Evolutionary conservation across 1,139 yeast species (phyloP), one percentile per base, ranked within the genome.

Genomic region (Diutina scorzettiae): DNA sequence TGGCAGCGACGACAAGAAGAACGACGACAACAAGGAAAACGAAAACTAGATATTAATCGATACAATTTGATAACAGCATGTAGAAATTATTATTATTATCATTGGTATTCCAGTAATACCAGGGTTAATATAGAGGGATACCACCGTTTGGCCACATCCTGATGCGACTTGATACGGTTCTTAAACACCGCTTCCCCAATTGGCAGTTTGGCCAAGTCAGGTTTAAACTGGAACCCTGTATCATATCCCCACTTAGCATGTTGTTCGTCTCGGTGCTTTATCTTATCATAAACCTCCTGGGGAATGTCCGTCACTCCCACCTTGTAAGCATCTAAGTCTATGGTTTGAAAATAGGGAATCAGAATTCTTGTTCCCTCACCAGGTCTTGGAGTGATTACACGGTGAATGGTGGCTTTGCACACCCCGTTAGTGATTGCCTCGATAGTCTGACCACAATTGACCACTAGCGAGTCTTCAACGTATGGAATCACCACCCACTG

Each of bases 331-430:
- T 72, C 76, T 40, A 71, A 59, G 51, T 73, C 66, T 43, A 73
- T 70, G 6, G 77, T 71, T 51, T 67, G 77, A 55, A 74, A 74
- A 53, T 72, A 73, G 1, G 80, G 78, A 16, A 74, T 60, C 7
- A 77, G 71, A 14, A 73, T 55, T 42, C 80, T 54, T 11, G 76
- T 73, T 1, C 79, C 79, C 5, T 64, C 49, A 0, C 78, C 80
- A 2, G 69, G 59, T 18, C 60, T 51, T 0, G 85, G 84, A 1
- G 76, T 68, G 40, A 71, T 50, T 1, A 79, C 86, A 42, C 78
- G 60, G 54, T 80, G 87, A 18, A 79, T 76, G 0, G 86, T 78
- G n/a, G 86, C 81, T 49, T 64, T 70, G 51, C 78, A 72, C 4
- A 71, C 73, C 3, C 78, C 78, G 43, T 63, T 64, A 2, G 78